These are phyloP conservation scores for Podaxis carcinomalis DNA, from an alignment of 768 basidiomycete species.

Conservation along the genomic window DNA sequence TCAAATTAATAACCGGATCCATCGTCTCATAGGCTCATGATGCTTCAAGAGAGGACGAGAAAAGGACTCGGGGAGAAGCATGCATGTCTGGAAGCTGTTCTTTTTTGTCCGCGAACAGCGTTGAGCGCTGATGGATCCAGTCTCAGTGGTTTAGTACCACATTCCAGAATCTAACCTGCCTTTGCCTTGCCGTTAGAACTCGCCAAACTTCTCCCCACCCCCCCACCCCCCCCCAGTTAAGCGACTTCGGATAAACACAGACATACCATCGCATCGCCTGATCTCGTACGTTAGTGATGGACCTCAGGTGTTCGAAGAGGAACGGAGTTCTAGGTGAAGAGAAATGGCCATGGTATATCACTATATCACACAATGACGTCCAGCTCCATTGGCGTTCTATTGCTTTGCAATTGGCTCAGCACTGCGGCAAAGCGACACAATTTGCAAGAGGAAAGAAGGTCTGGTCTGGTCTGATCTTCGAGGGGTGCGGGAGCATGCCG, in stretches of 20 bases:
- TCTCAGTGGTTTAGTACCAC: too few species aligned
- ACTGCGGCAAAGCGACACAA: neutral
- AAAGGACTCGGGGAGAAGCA: neutral
- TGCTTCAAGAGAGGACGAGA: neutral
- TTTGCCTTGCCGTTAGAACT: neutral
- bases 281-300: neutral
- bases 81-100: neutral
- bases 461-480: too few species aligned
- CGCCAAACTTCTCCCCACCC: neutral
- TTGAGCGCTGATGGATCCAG: constrained; percentile 2
- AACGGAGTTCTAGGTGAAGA: neutral
- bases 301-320: neutral
- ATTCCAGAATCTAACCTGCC: neutral
- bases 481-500: neutral
- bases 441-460: neutral
- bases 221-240: neutral
- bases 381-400: neutral
- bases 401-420: neutral
- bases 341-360: neutral
- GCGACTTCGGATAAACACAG: neutral
- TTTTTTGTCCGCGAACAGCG: neutral
- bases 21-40: neutral
- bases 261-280: neutral
- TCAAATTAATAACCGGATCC: neutral
- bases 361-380: neutral